A percentile compares a stretch with the other conserved stretches of the same genome.
phyloP scores from a whole-genome alignment of 345 rosid species.

The Salix dunnii region DNA sequence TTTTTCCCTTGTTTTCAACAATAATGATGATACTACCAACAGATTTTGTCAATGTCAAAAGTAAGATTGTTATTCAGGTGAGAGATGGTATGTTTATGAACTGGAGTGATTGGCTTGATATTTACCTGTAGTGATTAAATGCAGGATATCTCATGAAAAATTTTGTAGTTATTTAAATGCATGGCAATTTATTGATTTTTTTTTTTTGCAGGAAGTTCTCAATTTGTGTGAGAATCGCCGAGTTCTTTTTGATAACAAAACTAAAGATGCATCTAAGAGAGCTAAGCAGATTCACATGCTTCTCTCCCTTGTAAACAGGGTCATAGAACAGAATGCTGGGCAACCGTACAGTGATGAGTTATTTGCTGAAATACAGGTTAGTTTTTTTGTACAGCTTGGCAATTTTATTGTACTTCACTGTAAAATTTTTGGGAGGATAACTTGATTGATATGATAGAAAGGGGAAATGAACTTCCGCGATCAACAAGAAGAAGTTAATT shows the following conservation, averaged over 20 bases:
- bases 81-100: background rate
- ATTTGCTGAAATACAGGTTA: conserved; percentile 63
- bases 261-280: conserved; percentile 50
- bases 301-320: conserved; percentile 53
- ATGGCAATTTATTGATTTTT: background rate
- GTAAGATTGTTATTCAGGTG: background rate
- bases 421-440: background rate
- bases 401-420: background rate
- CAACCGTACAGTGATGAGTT: conserved; percentile 72
- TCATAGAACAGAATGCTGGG: conserved; percentile 58
- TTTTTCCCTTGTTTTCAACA: background rate
- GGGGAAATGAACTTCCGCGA: conserved; percentile 65
- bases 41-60: background rate
- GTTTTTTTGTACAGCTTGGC: background rate
- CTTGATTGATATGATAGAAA: conserved; percentile 36
- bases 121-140: background rate
- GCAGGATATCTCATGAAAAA: background rate
- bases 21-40: background rate
- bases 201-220: conserved; percentile 55
- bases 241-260: conserved; percentile 84
- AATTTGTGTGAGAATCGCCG: conserved; percentile 50
- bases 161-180: background rate
- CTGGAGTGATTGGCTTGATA: background rate
- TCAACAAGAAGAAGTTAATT: conserved; percentile 58
- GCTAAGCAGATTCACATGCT: conserved; percentile 58